These are phyloP conservation scores for Suillus cothurnatus DNA, from an alignment of 768 basidiomycete genomes.

Conservation along the genomic window DNA sequence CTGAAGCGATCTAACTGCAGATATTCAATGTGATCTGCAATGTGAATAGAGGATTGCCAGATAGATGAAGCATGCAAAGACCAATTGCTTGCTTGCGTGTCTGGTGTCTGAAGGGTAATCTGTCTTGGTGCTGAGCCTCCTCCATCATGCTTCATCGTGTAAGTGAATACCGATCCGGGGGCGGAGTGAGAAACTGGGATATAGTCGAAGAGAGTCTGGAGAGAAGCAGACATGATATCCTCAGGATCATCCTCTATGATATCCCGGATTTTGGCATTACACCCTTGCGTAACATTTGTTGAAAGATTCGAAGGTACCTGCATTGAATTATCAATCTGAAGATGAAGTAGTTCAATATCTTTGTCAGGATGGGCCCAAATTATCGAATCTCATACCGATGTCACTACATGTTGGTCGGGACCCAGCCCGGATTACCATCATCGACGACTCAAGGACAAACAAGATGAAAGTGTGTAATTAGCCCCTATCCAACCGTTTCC, in stretches of 20 bases:
- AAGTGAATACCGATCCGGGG: slow-evolving; percentile 54
- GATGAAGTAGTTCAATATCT: background rate
- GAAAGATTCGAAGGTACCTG: background rate
- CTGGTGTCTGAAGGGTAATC: slow-evolving; percentile 46
- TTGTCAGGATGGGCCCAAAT: no score
- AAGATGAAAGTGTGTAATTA: background rate
- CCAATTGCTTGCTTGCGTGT: slow-evolving; percentile 72
- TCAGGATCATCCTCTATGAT: slow-evolving; percentile 45
- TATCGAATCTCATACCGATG: background rate
- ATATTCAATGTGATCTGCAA: slow-evolving; percentile 64
- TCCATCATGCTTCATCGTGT: slow-evolving; percentile 27
- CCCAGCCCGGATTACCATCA: no score
- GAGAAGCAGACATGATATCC: slow-evolving; percentile 68
- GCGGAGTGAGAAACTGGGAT: slow-evolving; percentile 62
- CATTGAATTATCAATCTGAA: background rate
- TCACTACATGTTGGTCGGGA: background rate
- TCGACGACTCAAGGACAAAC: background rate
- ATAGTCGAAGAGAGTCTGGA: slow-evolving; percentile 63
- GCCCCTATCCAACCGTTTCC: background rate
- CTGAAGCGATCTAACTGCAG: slow-evolving; percentile 40
- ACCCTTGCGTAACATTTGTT: background rate
- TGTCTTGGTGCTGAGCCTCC: slow-evolving; percentile 14
- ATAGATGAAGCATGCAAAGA: slow-evolving; percentile 75
- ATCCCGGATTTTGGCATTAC: background rate
- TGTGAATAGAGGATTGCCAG: slow-evolving; percentile 68